Percentiles rank a stretch among this genome's conserved stretches.
These are phyloP conservation scores for Mycocentrospora acerina DNA, from an alignment of 2,329 filamentous ascomycete genomes.

Conservation along the genomic window DNA sequence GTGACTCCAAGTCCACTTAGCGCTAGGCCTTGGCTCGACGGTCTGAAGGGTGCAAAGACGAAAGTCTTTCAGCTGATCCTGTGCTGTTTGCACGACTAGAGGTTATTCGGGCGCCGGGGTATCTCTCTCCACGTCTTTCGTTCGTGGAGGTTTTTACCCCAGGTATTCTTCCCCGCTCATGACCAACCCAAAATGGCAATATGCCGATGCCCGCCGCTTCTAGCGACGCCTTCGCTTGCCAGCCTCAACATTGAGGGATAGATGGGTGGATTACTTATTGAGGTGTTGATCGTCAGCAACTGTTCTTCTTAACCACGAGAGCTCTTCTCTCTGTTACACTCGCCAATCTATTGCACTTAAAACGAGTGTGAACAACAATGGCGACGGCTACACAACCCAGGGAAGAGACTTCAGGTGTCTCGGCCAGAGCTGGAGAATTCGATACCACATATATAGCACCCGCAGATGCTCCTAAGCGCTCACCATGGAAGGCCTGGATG, in stretches of 20 bases:
- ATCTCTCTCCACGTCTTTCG: constrained; percentile 5
- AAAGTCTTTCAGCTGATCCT: too few relatives aligned
- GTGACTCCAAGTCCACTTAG: too few relatives aligned
- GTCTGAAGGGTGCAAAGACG: too few relatives aligned
- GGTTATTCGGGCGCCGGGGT: constrained; percentile 6
- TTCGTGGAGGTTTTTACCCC: constrained; percentile 19
- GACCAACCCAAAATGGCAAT: constrained; percentile 20
- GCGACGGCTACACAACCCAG: constrained; percentile 22
- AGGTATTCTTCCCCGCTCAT: constrained; percentile 23
- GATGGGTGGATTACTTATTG: constrained; percentile 25
- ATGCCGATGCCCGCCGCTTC: constrained; percentile 24
- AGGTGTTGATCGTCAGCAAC: constrained; percentile 7
- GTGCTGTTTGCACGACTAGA: too few relatives aligned
- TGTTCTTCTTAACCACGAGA: constrained; percentile 5
- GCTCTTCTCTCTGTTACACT: constrained; percentile 2
- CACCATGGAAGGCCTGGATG: constrained; percentile 43
- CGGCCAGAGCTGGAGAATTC: constrained; percentile 22
- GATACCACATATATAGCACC: constrained; percentile 35
- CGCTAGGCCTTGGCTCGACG: too few relatives aligned
- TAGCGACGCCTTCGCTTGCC: constrained; percentile 9
- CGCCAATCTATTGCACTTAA: constrained; percentile 5
- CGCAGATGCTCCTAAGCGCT: constrained; percentile 37
- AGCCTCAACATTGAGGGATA: constrained; percentile 12
- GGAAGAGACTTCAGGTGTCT: constrained; percentile 21
- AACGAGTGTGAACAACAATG: constrained; percentile 1